Conservation (phyloP, 2,329 filamentous ascomycete species). For the Verticillium tricorpus region DNA sequence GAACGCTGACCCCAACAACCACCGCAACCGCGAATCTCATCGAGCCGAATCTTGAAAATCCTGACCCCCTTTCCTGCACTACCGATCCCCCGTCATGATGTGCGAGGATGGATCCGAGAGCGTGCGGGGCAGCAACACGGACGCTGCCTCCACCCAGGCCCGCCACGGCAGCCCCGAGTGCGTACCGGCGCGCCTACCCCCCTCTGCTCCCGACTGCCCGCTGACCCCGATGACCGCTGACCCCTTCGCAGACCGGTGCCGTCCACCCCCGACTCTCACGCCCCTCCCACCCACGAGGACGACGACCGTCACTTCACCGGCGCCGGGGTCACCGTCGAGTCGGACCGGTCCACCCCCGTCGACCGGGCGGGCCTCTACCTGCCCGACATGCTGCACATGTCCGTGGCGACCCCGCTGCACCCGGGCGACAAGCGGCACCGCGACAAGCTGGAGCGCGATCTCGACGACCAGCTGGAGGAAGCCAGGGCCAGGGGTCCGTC, state of each 20-base stretch:
- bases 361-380: background rate
- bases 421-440: background rate
- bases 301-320: background rate
- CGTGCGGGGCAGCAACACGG: background rate
- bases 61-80: too few relatives aligned
- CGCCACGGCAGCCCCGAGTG: background rate
- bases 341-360: background rate
- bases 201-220: background rate
- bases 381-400: background rate
- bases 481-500: background rate
- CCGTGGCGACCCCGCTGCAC: background rate
- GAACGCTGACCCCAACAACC: too few relatives aligned
- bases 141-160: background rate
- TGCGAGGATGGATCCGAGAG: background rate
- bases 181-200: background rate
- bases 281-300: background rate
- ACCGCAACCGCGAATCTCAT: too few relatives aligned
- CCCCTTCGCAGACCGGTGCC: background rate
- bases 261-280: background rate
- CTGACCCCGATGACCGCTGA: background rate
- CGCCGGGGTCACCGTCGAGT: background rate
- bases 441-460: constrained; percentile 8
- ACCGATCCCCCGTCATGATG: background rate
- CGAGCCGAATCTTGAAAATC: too few relatives aligned
- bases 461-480: constrained; percentile 9